Evolutionary conservation across 2,329 filamentous ascomycete genomes (phyloP).

Genomic region (Epichloe baconii): DNA sequence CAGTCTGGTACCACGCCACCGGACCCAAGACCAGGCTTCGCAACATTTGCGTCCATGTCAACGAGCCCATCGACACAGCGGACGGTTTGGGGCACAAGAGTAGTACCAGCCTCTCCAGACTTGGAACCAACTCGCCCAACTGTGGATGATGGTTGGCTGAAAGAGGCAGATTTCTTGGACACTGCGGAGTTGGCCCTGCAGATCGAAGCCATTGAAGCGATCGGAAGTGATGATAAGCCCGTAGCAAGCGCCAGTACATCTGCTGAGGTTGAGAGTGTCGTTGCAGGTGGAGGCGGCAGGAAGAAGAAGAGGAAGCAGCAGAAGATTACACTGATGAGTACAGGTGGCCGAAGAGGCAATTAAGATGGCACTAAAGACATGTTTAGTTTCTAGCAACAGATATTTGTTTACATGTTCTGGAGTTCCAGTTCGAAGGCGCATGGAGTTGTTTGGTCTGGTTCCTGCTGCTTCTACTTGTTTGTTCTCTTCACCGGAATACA

Average conservation of each 20-base stretch:
- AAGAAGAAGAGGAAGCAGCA: slow-evolving; percentile 53
- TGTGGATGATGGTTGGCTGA: slow-evolving; percentile 70
- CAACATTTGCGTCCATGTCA: slow-evolving; percentile 60
- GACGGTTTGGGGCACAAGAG: slow-evolving; percentile 88
- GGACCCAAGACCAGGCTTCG: slow-evolving; percentile 47
- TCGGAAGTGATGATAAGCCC: slow-evolving; percentile 15
- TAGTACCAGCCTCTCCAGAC: slow-evolving; percentile 47
- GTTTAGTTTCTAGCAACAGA: not conserved
- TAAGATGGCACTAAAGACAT: slow-evolving; percentile 8
- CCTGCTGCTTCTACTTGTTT: not conserved
- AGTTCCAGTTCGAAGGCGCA: not conserved
- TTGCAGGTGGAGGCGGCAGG: slow-evolving; percentile 27
- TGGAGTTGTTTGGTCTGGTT: not conserved
- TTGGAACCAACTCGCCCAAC: slow-evolving; percentile 24
- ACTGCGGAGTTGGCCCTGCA: slow-evolving; percentile 47
- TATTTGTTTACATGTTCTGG: not conserved
- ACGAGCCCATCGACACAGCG: slow-evolving; percentile 64
- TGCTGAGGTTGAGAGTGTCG: slow-evolving; percentile 8
- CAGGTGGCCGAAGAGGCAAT: slow-evolving; percentile 38
- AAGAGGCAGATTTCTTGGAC: slow-evolving; percentile 61
- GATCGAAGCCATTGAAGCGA: slow-evolving; percentile 39
- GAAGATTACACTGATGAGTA: slow-evolving; percentile 62
- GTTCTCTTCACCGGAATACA: not conserved
- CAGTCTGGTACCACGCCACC: slow-evolving; percentile 40
- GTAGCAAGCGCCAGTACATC: slow-evolving; percentile 5